Base-by-base conservation (phyloP, 257 asterid genomes). In the Nicotiana otophora region DNA sequence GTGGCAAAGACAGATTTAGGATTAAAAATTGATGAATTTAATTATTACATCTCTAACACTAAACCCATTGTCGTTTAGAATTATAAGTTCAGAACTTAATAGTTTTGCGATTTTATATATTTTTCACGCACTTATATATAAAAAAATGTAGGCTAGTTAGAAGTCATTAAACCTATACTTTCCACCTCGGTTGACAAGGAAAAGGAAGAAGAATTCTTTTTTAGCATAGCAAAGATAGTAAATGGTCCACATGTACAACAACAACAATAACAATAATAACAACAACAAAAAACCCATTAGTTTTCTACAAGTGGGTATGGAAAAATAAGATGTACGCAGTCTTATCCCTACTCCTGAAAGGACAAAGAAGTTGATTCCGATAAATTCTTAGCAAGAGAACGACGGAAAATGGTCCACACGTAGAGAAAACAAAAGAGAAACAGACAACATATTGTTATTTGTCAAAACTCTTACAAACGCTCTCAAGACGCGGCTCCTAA, bases 281-380 rank as follows among this genome's bases (percentile, higher is more conserved):
- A n/a, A n/a, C n/a, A n/a, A n/a, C n/a, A n/a, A n/a, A n/a, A n/a
- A n/a, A 36, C 0, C 7, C 2, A 36, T 0, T 7, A 36, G 10
- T 6, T 36, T 36, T 7, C 0, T 0, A 36, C 10, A 7, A 36
- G 10, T 36, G 0, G 10, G 2, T 0, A 0, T 1, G 6, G 10
- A 0, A 7, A 10, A 2, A 1, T 36, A 7, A 39, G 0, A 39
- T 39, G 10, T 1, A 39, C 2, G 2, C 9, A 39, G 0, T 1
- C 46, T 6, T 39, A 7, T 0, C 2, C 46, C 2, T 7, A 39
- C 10, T 7, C 0, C 2, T 39, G 2, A 1, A 39, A 39, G 2
- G 9, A 1, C 46, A 39, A 2, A 7, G 0, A 39, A 0, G 2
- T 0, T 7, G 8, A 7, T 39, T 39, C 0, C 10, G 46, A 39